These are phyloP conservation scores for Monosporozyma aerobia DNA, from an alignment of 805 yeast genomes.

Conservation along the genomic window DNA sequence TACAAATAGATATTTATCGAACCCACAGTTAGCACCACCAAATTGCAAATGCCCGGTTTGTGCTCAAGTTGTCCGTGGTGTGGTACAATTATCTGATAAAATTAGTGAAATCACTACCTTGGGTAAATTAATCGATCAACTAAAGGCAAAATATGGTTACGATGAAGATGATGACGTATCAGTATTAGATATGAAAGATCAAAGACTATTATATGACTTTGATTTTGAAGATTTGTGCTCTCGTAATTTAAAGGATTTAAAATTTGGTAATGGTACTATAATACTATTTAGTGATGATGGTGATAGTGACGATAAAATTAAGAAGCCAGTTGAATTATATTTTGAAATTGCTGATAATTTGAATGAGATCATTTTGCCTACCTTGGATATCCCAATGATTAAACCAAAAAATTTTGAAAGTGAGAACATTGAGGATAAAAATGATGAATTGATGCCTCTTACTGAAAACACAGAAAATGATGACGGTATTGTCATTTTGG, in stretches of 20 bases:
- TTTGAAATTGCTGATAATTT: constrained; percentile 24
- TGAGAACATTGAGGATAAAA: neutral
- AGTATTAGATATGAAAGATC: constrained; percentile 28
- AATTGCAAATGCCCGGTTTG: constrained; percentile 66
- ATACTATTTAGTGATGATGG: constrained; percentile 73
- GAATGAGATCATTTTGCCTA: constrained; percentile 24
- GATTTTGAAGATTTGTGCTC: constrained; percentile 77
- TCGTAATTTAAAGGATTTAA: constrained; percentile 40
- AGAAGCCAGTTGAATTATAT: constrained; percentile 56
- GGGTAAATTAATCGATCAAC: constrained; percentile 40
- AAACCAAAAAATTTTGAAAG: neutral
- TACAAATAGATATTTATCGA: constrained; percentile 48
- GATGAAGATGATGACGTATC: constrained; percentile 26
- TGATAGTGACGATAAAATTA: constrained; percentile 34
- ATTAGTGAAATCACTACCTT: constrained; percentile 33
- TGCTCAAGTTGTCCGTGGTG: constrained; percentile 42
- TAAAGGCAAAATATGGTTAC: constrained; percentile 45
- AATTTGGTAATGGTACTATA: constrained; percentile 51
- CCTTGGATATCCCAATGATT: constrained; percentile 4
- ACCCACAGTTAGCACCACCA: constrained; percentile 54
- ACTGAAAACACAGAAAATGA: neutral
- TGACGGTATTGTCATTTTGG: constrained; percentile 2
- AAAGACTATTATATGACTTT: constrained; percentile 64
- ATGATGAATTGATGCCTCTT: constrained; percentile 4
- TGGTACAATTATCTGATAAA: constrained; percentile 30